These are phyloP conservation scores for Lecanicillium sp. DNA, from an alignment of 2,329 filamentous ascomycete genomes.

Conservation along the genomic window DNA sequence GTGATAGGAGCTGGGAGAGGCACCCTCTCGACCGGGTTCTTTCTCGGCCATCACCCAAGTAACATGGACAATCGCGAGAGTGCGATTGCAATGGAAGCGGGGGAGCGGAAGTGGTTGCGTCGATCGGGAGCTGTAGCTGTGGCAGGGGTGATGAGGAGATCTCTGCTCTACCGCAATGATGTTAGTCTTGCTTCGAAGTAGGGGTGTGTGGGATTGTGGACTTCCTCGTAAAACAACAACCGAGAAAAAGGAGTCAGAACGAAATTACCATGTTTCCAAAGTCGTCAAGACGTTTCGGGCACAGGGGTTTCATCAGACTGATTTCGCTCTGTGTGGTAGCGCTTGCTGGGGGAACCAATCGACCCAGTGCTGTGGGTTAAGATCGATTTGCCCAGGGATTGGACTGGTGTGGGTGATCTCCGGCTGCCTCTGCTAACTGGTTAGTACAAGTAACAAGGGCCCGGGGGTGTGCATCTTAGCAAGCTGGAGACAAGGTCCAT, in stretches of 20 bases:
- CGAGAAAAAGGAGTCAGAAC: conserved; percentile 6
- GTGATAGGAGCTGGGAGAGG: neutral
- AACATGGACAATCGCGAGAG: neutral
- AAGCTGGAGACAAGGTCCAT: too few species aligned
- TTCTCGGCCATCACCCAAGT: neutral
- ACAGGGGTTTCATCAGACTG: neutral
- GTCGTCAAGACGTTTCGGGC: conserved; percentile 3
- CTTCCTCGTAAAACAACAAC: neutral
- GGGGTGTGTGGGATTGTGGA: neutral
- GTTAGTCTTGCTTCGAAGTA: neutral
- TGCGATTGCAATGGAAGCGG: neutral
- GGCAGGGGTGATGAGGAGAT: neutral
- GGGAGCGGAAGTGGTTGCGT: neutral
- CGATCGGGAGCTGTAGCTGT: neutral
- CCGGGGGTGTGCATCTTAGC: neutral
- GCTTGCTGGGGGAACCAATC: neutral
- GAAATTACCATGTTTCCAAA: conserved; percentile 12
- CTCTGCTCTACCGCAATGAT: neutral
- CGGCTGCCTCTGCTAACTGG: neutral
- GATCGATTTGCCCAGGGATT: conserved; percentile 2
- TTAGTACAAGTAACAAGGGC: neutral
- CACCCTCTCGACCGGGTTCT: neutral
- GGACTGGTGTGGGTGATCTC: neutral
- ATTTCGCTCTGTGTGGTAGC: neutral
- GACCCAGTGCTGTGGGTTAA: conserved; percentile 10